Percentiles rank a stretch among this genome's conserved stretches.
phyloP scores from a whole-genome alignment of 495 filamentous ascomycete genomes.

The Melanomma pulvis-pyrius region DNA sequence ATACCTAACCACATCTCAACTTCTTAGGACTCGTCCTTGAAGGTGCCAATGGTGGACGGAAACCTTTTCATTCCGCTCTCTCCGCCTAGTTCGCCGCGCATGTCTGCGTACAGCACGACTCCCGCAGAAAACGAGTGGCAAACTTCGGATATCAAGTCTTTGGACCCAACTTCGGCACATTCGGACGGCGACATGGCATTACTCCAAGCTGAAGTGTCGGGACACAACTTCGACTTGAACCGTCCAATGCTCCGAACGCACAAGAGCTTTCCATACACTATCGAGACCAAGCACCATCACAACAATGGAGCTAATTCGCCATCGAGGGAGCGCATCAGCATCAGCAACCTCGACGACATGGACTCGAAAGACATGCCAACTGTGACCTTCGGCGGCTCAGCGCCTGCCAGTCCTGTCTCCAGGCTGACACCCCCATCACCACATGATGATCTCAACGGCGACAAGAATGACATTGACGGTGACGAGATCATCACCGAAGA shows the following conservation, averaged over 20 bases:
- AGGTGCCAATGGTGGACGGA: conserved; percentile 43
- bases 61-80: conserved; percentile 43
- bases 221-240: conserved; percentile 38
- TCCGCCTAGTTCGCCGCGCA: conserved; percentile 39
- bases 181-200: conserved; percentile 40
- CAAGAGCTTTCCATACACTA: conserved; percentile 46
- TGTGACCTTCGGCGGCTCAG: conserved; percentile 41
- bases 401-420: conserved; percentile 46
- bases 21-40: conserved; percentile 18
- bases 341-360: conserved; percentile 39
- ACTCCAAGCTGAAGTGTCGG: conserved; percentile 35
- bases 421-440: conserved; percentile 43
- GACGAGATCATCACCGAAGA: conserved; percentile 52
- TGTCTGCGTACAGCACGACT: conserved; percentile 39
- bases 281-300: conserved; percentile 37
- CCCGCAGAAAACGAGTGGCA: conserved; percentile 41
- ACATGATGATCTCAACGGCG: conserved; percentile 35
- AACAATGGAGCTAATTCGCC: conserved; percentile 30
- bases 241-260: conserved; percentile 42
- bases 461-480: conserved; percentile 36
- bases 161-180: conserved; percentile 27
- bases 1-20: conserved; percentile 24
- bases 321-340: conserved; percentile 37
- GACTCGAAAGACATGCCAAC: conserved; percentile 30
- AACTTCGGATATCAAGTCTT: conserved; percentile 36